Percentiles rank a stretch among this genome's conserved stretches.
These are phyloP conservation scores for Kitagawia praeruptora DNA, from an alignment of 129 eudicot species.

Conservation along the genomic window DNA sequence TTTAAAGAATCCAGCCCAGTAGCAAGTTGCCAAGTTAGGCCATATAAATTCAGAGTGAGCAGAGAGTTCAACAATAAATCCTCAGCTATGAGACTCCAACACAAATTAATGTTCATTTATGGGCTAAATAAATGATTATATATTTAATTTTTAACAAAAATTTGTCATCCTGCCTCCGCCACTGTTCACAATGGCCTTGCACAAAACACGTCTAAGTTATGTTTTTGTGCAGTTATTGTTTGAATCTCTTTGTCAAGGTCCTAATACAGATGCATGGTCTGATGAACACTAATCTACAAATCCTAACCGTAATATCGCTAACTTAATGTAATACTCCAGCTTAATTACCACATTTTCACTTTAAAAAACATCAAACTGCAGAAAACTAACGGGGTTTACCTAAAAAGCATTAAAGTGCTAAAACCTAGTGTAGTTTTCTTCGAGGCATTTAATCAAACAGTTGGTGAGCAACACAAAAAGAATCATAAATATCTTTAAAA, in stretches of 20 bases:
- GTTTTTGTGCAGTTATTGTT: conserved; percentile 52
- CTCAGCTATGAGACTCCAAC: too few relatives aligned
- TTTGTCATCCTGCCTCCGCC: too few relatives aligned
- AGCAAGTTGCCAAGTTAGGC: too few relatives aligned
- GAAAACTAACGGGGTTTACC: neutral
- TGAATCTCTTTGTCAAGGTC: conserved; percentile 75
- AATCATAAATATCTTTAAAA: neutral
- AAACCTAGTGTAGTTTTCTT: neutral
- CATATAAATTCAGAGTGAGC: too few relatives aligned
- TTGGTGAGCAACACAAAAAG: neutral
- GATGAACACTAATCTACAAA: conserved; percentile 60
- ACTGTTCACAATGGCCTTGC: neutral
- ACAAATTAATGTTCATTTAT: too few relatives aligned
- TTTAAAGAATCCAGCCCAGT: too few relatives aligned
- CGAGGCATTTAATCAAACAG: neutral
- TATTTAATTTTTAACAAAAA: too few relatives aligned
- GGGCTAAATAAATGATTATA: too few relatives aligned
- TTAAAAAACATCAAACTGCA: neutral
- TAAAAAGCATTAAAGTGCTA: neutral
- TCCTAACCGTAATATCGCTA: too few relatives aligned
- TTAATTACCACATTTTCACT: neutral
- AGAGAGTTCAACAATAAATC: too few relatives aligned
- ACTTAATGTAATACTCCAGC: too few relatives aligned
- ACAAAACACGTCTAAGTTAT: neutral
- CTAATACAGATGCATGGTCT: conserved; percentile 86